These are phyloP conservation scores for Aspergillus cejpii DNA, from an alignment of 2,329 filamentous ascomycete species.

Conservation along the genomic window DNA sequence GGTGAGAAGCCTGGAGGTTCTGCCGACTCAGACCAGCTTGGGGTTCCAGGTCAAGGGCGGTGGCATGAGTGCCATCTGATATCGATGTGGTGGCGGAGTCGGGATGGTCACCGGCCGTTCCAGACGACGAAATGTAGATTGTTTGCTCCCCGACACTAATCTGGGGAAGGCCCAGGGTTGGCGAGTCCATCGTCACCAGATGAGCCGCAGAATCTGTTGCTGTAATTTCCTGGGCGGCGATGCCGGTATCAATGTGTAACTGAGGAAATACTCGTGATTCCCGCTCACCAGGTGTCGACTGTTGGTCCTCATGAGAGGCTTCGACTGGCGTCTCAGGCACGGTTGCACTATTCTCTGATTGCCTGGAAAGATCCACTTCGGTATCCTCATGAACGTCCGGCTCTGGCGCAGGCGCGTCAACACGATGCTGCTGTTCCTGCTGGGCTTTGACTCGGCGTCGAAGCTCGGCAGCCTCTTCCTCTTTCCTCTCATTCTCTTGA, in stretches of 20 bases:
- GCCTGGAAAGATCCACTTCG: conserved; percentile 4
- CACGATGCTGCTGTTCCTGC: conserved; percentile 46
- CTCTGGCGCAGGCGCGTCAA: conserved; percentile 22
- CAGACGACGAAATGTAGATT: not conserved
- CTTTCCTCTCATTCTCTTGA: conserved; percentile 57
- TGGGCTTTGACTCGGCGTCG: conserved; percentile 35
- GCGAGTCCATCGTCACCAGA: conserved; percentile 37
- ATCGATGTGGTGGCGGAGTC: conserved; percentile 49
- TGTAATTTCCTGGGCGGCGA: conserved; percentile 9
- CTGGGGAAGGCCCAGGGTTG: conserved; percentile 36
- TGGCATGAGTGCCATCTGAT: conserved; percentile 57
- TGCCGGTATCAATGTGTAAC: conserved; percentile 25
- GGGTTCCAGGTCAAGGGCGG: conserved; percentile 61
- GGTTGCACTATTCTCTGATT: conserved; percentile 20
- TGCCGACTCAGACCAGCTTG: conserved; percentile 52
- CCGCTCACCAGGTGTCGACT: conserved; percentile 1
- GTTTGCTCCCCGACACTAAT: conserved; percentile 8
- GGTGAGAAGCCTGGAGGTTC: conserved; percentile 29
- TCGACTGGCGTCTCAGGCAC: conserved; percentile 18
- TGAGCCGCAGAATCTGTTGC: conserved; percentile 7
- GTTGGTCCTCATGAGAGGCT: conserved; percentile 11
- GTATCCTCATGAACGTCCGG: conserved; percentile 12
- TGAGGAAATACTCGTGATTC: conserved; percentile 15
- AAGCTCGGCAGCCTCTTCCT: conserved; percentile 50
- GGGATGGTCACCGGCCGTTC: conserved; percentile 11